These are phyloP conservation scores for Tolypocladium tropicale DNA, from an alignment of 2,329 filamentous ascomycete genomes.

Conservation along the genomic window DNA sequence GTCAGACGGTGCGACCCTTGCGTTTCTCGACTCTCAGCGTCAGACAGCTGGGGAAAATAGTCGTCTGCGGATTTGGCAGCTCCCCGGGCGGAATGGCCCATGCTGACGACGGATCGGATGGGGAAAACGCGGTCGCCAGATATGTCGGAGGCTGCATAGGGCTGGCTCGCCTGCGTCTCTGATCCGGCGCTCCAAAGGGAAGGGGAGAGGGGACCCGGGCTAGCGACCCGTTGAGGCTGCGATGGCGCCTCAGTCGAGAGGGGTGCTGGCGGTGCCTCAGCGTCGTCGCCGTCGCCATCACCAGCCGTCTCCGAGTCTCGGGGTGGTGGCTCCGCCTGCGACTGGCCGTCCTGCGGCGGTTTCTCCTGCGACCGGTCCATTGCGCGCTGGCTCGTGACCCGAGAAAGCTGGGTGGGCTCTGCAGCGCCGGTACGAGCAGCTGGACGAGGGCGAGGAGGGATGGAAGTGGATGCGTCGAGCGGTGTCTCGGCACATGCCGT, in stretches of 20 bases:
- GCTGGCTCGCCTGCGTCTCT: conserved; percentile 26
- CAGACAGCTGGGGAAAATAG: conserved; percentile 23
- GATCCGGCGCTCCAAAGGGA: conserved; percentile 33
- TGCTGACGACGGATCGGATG: conserved; percentile 68
- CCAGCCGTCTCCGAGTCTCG: not conserved
- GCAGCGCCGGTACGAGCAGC: not conserved
- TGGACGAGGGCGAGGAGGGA: not conserved
- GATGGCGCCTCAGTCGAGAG: not conserved
- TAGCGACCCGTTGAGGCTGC: not conserved
- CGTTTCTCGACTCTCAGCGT: conserved; percentile 20
- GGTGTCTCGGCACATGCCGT: not conserved
- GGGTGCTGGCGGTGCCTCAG: not conserved
- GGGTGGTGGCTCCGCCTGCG: not conserved
- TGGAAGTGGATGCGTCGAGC: not conserved
- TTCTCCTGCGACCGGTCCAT: not conserved
- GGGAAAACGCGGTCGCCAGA: conserved; percentile 60
- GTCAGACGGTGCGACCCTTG: conserved; percentile 17
- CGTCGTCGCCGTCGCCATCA: not conserved
- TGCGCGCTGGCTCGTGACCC: not conserved
- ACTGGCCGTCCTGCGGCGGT: not conserved
- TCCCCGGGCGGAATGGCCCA: conserved; percentile 43
- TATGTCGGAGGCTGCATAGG: conserved; percentile 22
- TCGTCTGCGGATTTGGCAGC: conserved; percentile 23
- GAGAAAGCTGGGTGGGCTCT: not conserved
- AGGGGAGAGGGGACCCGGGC: conserved; percentile 23